phyloP scores from a whole-genome alignment of 2,329 filamentous ascomycete genomes.

The Cryphonectria radicalis region DNA sequence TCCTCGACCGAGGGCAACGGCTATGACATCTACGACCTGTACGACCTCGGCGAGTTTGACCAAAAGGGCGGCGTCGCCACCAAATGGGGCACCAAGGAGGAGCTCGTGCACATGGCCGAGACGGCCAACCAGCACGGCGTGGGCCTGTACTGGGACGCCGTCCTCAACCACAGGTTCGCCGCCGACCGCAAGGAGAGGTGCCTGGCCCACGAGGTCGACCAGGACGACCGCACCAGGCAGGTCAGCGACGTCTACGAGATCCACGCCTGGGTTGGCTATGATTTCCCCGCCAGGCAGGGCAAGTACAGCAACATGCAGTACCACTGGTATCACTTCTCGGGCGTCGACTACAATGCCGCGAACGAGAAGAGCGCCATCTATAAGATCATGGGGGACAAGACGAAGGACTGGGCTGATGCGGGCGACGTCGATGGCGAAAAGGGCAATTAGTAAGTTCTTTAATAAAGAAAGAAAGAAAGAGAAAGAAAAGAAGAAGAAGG shows the following conservation, averaged over 20 bases:
- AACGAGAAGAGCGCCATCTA: slow-evolving; percentile 67
- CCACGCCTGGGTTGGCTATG: slow-evolving; percentile 71
- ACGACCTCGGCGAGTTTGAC: slow-evolving; percentile 74
- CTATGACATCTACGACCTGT: slow-evolving; percentile 71
- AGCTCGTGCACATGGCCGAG: slow-evolving; percentile 58
- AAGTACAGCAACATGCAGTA: slow-evolving; percentile 68
- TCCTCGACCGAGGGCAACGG: slow-evolving; percentile 67
- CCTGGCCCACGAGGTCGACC: slow-evolving; percentile 66
- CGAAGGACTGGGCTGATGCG: slow-evolving; percentile 66
- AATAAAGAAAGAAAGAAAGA: too few species aligned
- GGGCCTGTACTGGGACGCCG: slow-evolving; percentile 72
- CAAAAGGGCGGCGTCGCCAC: slow-evolving; percentile 68
- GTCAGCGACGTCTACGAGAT: slow-evolving; percentile 65
- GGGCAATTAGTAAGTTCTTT: slow-evolving; percentile 58
- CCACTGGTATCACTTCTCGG: slow-evolving; percentile 72
- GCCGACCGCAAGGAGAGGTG: slow-evolving; percentile 69
- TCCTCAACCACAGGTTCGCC: slow-evolving; percentile 76
- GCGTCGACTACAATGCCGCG: slow-evolving; percentile 68
- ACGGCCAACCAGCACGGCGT: slow-evolving; percentile 60
- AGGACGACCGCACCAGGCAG: slow-evolving; percentile 60
- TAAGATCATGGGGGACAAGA: slow-evolving; percentile 63
- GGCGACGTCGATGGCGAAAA: slow-evolving; percentile 63
- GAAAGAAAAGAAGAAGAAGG: too few species aligned
- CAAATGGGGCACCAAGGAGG: slow-evolving; percentile 72
- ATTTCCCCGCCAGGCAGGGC: slow-evolving; percentile 66